These are phyloP conservation scores for Tritrichomonas musculus DNA, from an alignment of 208 protist genomes.

Conservation along the genomic window DNA sequence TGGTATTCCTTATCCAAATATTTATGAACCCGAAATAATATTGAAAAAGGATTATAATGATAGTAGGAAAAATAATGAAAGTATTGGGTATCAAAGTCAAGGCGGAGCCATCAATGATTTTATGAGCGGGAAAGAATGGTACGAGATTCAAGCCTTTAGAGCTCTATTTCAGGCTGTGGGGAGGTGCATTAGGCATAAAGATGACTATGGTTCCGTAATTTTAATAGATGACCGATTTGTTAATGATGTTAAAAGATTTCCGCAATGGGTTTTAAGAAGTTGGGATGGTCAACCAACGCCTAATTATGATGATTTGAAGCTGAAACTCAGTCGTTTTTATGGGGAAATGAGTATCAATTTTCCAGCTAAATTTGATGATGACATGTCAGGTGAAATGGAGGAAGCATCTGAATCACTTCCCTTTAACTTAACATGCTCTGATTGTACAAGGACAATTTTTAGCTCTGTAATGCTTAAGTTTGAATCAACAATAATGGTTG, in stretches of 20 bases:
- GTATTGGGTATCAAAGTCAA: not conserved
- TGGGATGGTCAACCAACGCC: not conserved
- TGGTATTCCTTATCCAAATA: not conserved
- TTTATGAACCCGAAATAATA: not conserved
- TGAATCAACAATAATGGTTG: not conserved
- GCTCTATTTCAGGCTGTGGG: conserved; percentile 52
- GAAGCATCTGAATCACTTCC: not conserved
- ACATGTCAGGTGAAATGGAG: not conserved
- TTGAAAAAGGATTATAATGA: not conserved
- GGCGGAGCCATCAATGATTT: no score
- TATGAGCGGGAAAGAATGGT: conserved; percentile 52
- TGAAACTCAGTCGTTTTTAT: not conserved
- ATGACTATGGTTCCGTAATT: conserved; percentile 51
- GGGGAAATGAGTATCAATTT: not conserved
- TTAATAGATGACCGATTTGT: conserved; percentile 46
- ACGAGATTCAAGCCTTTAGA: conserved; percentile 41
- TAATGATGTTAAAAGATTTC: not conserved
- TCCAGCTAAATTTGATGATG: not conserved
- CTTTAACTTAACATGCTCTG: not conserved
- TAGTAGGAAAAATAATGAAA: not conserved
- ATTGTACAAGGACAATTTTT: not conserved
- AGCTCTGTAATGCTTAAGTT: not conserved
- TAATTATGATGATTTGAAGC: not conserved
- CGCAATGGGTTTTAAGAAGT: not conserved
- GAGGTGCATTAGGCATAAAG: conserved; percentile 46